Evolutionary conservation across 192 early-diverging fungal species (phyloP).

Genomic region (Mycoemilia scoparia): DNA sequence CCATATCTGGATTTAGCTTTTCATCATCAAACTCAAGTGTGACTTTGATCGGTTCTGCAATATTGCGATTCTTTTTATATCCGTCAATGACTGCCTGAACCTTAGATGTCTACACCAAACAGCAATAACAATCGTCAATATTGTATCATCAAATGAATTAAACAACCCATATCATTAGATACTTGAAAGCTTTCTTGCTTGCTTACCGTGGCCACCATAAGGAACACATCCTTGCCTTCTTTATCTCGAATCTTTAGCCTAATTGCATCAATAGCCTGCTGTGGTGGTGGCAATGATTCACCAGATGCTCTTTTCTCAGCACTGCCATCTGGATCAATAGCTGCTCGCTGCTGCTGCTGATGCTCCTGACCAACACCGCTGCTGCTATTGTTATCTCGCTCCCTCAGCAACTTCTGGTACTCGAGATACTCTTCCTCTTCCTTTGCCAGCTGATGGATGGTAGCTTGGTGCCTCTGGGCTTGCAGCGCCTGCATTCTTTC

Average conservation of each 20-base stretch:
- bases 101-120: slow-evolving; percentile 13
- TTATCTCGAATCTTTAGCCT: slow-evolving; percentile 19
- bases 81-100: slow-evolving; percentile 25
- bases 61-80: slow-evolving; percentile 19
- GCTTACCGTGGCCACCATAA: slow-evolving; percentile 9
- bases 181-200: not conserved
- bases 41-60: slow-evolving; percentile 4
- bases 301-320: not conserved
- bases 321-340: not conserved
- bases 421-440: slow-evolving; percentile 11
- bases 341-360: slow-evolving; percentile 3
- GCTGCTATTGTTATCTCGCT: slow-evolving; percentile 11
- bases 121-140: not conserved
- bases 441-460: too few relatives aligned
- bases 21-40: slow-evolving; percentile 39
- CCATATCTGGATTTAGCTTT: slow-evolving; percentile 17
- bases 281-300: slow-evolving; percentile 2
- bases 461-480: too few relatives aligned
- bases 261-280: slow-evolving; percentile 5
- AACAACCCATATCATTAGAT: not conserved
- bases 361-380: slow-evolving; percentile 2
- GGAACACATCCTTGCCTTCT: slow-evolving; percentile 11
- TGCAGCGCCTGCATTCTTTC: slow-evolving; percentile 12
- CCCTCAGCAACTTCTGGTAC: slow-evolving; percentile 4
- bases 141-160: not conserved